Evolutionary conservation across 345 rosid species (phyloP).

Genomic region (Eucalyptus dawsonii): DNA sequence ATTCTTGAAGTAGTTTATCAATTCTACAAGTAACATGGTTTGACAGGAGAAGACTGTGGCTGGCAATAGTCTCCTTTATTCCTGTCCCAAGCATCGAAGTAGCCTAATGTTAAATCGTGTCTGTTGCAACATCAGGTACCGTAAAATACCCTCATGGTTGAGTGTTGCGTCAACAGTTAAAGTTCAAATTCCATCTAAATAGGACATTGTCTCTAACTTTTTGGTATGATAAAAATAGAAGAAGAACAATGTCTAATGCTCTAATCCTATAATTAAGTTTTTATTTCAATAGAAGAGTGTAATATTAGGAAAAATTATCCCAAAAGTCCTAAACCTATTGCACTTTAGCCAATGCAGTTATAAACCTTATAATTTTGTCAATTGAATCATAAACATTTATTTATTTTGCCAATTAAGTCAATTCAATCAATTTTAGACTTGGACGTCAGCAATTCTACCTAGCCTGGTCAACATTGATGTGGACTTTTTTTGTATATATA

Average conservation of each 20-base stretch:
- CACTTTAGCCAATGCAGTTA: no score
- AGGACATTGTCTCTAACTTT: not conserved
- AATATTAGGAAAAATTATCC: no score
- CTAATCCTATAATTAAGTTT: not conserved
- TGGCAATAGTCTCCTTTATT: not conserved
- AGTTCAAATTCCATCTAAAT: not conserved
- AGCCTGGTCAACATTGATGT: fast-evolving
- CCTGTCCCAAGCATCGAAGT: not conserved
- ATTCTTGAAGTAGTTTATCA: not conserved
- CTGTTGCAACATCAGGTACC: not conserved
- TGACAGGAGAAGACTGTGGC: not conserved
- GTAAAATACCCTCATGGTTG: not conserved
- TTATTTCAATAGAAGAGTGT: no score
- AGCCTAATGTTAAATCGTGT: not conserved
- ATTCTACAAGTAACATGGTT: not conserved
- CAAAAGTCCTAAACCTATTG: no score
- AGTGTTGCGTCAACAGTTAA: not conserved
- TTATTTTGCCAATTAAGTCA: no score
- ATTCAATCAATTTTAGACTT: no score
- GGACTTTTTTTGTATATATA: no score
- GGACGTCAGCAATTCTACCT: fast-evolving
- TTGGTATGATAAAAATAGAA: not conserved
- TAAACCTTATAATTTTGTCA: no score
- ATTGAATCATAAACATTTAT: no score
- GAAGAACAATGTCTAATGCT: not conserved